Conservation (phyloP, 1,139 yeast species). For the Saccharomyces hybrid region DNA sequence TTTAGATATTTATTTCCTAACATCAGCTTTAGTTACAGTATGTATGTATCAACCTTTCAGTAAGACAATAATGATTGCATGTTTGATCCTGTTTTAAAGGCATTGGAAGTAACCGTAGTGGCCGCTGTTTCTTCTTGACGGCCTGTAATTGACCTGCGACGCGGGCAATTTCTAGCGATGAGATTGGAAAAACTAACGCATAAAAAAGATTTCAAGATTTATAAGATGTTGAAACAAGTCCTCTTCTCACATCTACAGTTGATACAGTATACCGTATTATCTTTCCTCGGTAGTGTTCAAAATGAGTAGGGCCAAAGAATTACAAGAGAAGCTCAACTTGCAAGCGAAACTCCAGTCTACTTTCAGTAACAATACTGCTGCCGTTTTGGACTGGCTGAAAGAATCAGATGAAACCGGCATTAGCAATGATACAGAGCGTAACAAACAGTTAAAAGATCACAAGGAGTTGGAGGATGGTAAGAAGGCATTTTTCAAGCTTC, state of each 20-base stretch:
- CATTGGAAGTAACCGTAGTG: background rate
- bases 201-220: background rate
- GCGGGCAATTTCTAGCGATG: background rate
- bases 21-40: background rate
- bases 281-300: background rate
- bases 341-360: conserved; percentile 32
- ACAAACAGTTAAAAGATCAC: conserved; percentile 7
- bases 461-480: conserved; percentile 20
- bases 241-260: background rate
- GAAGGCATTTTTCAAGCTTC: conserved; percentile 24
- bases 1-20: background rate
- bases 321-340: conserved; percentile 33
- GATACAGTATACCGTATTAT: background rate
- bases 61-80: background rate
- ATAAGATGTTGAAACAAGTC: background rate
- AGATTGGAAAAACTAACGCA: background rate
- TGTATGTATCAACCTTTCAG: background rate
- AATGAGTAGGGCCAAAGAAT: conserved; percentile 33
- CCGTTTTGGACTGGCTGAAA: conserved; percentile 25
- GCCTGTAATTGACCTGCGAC: background rate
- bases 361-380: conserved; percentile 19
- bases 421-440: conserved; percentile 1
- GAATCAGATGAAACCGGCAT: conserved; percentile 2
- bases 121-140: background rate
- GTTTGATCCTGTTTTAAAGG: background rate